Evolutionary conservation across 495 filamentous ascomycete species (phyloP).

Genomic region (Podospora pseudocomata): DNA sequence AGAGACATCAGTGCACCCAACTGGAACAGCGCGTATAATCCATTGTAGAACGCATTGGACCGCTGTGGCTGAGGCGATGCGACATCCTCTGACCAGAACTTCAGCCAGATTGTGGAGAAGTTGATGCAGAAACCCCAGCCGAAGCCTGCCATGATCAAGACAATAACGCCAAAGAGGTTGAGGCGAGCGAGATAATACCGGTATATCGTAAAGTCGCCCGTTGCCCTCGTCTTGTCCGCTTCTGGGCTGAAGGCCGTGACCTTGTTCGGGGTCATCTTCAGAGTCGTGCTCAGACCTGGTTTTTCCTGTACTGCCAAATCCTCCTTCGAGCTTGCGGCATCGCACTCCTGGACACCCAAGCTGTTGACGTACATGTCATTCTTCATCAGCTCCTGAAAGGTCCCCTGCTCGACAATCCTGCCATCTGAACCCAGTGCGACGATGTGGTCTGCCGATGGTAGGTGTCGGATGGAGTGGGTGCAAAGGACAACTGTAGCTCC

Average conservation of each 20-base stretch:
- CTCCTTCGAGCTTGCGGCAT: conserved; percentile 3
- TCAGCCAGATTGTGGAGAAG: conserved; percentile 26
- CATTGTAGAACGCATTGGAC: conserved; percentile 25
- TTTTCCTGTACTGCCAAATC: neutral
- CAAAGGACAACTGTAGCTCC: conserved; percentile 27
- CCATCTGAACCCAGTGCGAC: conserved; percentile 25
- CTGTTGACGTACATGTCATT: conserved; percentile 25
- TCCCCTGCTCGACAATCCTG: conserved; percentile 28
- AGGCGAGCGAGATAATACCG: conserved; percentile 26
- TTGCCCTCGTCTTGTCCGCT: conserved; percentile 13
- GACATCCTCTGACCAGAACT: conserved; percentile 29
- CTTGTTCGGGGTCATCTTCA: neutral
- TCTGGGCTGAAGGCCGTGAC: neutral
- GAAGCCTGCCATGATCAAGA: conserved; percentile 8
- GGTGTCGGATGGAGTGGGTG: conserved; percentile 28
- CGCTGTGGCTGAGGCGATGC: conserved; percentile 12
- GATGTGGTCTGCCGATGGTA: conserved; percentile 55
- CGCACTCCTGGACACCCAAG: conserved; percentile 16
- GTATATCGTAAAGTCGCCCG: conserved; percentile 25
- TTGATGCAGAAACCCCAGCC: conserved; percentile 24
- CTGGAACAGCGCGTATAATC: conserved; percentile 28
- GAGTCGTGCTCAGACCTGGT: neutral
- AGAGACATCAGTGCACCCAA: conserved; percentile 16
- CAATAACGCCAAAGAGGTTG: neutral
- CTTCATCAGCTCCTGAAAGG: conserved; percentile 24